A percentile compares a stretch with the other conserved stretches of the same genome.
Conservation (phyloP, 495 filamentous ascomycete species). For the Podospora conica region DNA sequence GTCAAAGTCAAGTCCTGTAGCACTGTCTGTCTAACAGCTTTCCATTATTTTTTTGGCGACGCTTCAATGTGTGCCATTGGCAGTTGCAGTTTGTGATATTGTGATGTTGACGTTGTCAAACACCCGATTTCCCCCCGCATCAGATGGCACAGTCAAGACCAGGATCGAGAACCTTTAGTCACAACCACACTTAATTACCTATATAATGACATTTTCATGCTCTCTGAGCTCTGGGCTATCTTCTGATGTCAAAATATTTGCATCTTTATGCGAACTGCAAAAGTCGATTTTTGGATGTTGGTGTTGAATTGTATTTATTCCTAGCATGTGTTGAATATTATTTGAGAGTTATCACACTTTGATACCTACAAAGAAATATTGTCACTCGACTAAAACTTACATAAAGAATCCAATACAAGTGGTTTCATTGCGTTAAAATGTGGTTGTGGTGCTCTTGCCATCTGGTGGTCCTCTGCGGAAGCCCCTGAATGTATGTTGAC, state of each 20-base stretch:
- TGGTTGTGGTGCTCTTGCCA: not conserved
- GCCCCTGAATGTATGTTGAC: not conserved
- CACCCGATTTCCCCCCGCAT: not conserved
- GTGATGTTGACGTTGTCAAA: not conserved
- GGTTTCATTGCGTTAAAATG: not conserved
- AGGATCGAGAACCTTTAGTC: not conserved
- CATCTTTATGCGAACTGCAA: accelerated
- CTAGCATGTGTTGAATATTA: not conserved
- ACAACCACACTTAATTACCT: not conserved
- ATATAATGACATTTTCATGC: not conserved
- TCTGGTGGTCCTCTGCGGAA: not conserved
- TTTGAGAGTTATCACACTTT: not conserved
- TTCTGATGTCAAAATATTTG: accelerated
- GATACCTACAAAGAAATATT: not conserved
- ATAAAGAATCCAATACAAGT: not conserved
- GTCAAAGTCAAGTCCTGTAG: no score
- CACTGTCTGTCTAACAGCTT: no score
- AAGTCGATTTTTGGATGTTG: not conserved
- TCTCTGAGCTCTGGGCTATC: not conserved
- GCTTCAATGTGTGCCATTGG: no score
- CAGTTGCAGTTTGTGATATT: not conserved
- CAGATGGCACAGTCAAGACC: not conserved
- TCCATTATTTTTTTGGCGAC: no score
- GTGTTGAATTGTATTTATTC: not conserved
- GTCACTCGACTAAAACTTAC: not conserved